Percentiles rank a stretch among this genome's conserved stretches.
Evolutionary conservation across 345 rosid genomes (phyloP).

Genomic region (Tarenaya hassleriana): DNA sequence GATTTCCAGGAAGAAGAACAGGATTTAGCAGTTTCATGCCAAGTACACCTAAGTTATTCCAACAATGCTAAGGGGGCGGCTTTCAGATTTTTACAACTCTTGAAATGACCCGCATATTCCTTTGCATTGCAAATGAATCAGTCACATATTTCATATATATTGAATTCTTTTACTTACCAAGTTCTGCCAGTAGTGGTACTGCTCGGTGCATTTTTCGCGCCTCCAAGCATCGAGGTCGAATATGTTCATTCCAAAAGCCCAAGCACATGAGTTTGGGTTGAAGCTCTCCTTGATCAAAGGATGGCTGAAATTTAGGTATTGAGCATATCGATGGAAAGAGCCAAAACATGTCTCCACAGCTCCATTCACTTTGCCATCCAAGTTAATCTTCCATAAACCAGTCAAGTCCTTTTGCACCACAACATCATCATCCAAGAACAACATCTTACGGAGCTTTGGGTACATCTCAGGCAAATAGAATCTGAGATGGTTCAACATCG

Average conservation of each 20-base stretch:
- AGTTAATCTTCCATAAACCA: conserved; percentile 70
- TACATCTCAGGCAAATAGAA: conserved; percentile 91
- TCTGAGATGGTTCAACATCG: conserved; percentile 72
- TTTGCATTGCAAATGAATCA: too few species aligned
- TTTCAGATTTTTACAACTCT: too few species aligned
- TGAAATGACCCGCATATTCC: too few species aligned
- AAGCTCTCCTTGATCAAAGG: conserved; percentile 65
- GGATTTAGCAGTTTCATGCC: too few species aligned
- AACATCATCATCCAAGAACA: conserved; percentile 85
- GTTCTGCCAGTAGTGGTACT: conserved; percentile 62
- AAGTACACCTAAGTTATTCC: too few species aligned
- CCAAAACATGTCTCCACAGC: conserved; percentile 95
- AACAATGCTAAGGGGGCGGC: too few species aligned
- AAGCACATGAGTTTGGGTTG: conserved; percentile 76
- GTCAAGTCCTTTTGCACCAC: conserved; percentile 95
- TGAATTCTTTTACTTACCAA: too few species aligned
- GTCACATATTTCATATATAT: too few species aligned
- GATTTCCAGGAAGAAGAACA: too few species aligned
- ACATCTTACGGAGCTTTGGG: conserved; percentile 69
- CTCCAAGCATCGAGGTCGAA: conserved; percentile 93
- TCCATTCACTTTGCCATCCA: conserved; percentile 90
- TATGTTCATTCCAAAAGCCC: conserved; percentile 94
- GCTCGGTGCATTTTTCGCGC: conserved; percentile 49
- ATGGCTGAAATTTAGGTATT: conserved; percentile 68
- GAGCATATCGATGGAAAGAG: conserved; percentile 77